Evolutionary conservation across 2,329 filamentous ascomycete species (phyloP), one percentile per base, ranked within the genome.

Genomic region (Colletotrichum abscissum): DNA sequence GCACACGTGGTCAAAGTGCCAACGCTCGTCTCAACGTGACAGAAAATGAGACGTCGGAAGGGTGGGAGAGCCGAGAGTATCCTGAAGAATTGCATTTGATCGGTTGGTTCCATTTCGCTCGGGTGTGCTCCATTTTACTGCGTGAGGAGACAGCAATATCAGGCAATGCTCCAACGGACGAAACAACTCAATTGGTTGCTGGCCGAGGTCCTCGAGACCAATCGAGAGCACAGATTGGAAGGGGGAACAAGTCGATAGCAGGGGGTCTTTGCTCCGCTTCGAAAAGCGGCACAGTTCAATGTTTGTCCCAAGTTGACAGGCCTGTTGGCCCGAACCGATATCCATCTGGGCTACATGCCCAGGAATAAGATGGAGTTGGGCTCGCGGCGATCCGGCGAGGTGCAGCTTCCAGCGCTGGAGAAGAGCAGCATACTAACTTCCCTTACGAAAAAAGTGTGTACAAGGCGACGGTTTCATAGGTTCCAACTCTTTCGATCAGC

Each of bases 211-310:
- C 42, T 62, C 16, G 55, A 55, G 42, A 46, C 42, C 49, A 22
- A 28, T 28, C 6, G 66, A 42, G 49, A 63, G 28, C 46, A 55
- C 8, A 68, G 58, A 63, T 68, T 68, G 66, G 38, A 7, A 42
- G 38, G 38, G 22, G 57, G n/a, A 33, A 24, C n/a, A 63, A 7
- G 35, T 49, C 55, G 66, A 63, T 52, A 35, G 46, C 57, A 49
- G 30, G 11, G 54, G 22, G 33, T 11, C 58, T 63, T 46, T 49
- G 58, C 66, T 63, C 33, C 63, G 22, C 9, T 22, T n/a, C 11
- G 57, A n/a, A 26, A 46, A 62, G 46, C 66, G 22, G 26, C 14
- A 49, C 30, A 62, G 54, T 42, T 28, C 19, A 33, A 42, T 30
- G 52, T 28, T 56, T 42, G 38, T 42, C 38, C 38, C 16, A 42